These are phyloP conservation scores for Sporothrix humicola DNA, from an alignment of 2,329 filamentous ascomycete species.

Conservation along the genomic window DNA sequence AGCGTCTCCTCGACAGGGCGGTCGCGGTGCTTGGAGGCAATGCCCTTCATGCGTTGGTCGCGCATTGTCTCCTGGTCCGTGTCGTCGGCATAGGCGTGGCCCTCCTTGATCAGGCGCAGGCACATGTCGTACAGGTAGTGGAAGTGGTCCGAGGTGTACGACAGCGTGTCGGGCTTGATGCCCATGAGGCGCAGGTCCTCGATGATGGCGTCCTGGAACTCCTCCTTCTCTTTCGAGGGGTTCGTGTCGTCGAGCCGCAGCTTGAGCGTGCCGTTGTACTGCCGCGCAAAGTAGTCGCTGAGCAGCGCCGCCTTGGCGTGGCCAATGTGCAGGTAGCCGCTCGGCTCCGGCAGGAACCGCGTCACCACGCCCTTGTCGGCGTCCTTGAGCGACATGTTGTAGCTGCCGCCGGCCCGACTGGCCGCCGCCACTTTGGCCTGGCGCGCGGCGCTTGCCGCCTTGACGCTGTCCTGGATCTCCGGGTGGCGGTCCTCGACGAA, in stretches of 20 bases:
- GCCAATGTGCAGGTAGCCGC: constrained; percentile 93
- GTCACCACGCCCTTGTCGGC: constrained; percentile 89
- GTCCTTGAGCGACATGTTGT: constrained; percentile 84
- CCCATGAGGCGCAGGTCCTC: constrained; percentile 91
- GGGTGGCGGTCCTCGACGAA: constrained; percentile 83
- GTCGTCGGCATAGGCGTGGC: constrained; percentile 92
- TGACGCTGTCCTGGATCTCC: constrained; percentile 73
- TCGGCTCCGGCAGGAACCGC: constrained; percentile 92
- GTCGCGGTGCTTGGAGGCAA: constrained; percentile 81
- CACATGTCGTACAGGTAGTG: constrained; percentile 87
- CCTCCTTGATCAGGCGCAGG: constrained; percentile 81
- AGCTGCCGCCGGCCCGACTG: constrained; percentile 81
- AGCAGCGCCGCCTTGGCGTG: constrained; percentile 77
- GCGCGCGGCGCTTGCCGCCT: constrained; percentile 70
- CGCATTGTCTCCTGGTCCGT: constrained; percentile 90
- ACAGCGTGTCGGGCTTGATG: constrained; percentile 83
- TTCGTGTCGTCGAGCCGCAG: constrained; percentile 98
- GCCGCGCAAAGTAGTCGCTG: constrained; percentile 96
- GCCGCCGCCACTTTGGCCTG: constrained; percentile 71
- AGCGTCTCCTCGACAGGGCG: constrained; percentile 82
- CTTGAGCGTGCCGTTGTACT: constrained; percentile 88
- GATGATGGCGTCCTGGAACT: constrained; percentile 92
- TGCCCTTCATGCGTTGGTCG: constrained; percentile 80
- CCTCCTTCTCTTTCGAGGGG: constrained; percentile 94
- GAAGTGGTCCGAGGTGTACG: constrained; percentile 96